A percentile compares a stretch with the other conserved stretches of the same genome.
Conservation (phyloP, 164 flowering plant species). For the Umbilicus rupestris region DNA sequence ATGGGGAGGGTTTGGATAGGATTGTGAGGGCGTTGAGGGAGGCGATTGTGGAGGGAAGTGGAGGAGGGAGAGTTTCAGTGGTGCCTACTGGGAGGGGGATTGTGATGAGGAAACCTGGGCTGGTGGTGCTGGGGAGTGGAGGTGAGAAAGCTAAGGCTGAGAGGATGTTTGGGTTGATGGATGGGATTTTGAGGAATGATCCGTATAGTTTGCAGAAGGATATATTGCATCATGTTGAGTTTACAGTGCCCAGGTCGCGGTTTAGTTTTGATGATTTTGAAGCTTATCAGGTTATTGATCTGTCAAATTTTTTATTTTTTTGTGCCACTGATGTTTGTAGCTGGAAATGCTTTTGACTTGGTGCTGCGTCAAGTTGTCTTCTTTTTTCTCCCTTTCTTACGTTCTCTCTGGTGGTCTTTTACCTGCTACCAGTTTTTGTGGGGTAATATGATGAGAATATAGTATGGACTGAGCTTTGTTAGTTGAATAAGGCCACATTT, state of each 20-base stretch:
- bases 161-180: constrained; percentile 48
- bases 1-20: constrained; percentile 23
- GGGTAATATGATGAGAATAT: too few relatives aligned
- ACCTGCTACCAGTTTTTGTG: too few relatives aligned
- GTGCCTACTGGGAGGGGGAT: constrained; percentile 20
- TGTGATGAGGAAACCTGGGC: constrained; percentile 29
- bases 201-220: constrained; percentile 43
- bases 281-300: constrained; percentile 41
- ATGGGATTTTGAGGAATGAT: constrained; percentile 40
- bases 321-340: too few relatives aligned
- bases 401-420: too few relatives aligned
- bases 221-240: constrained; percentile 49
- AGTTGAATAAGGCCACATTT: too few relatives aligned
- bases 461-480: too few relatives aligned
- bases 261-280: constrained; percentile 60
- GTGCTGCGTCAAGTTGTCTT: too few relatives aligned
- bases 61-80: background rate
- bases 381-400: too few relatives aligned
- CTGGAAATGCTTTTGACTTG: too few relatives aligned
- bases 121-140: constrained; percentile 16
- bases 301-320: background rate
- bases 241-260: constrained; percentile 44
- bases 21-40: constrained; percentile 38
- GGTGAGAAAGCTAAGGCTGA: constrained; percentile 31
- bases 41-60: constrained; percentile 23